Base-by-base conservation (phyloP, 305 asterid species). In the Fraxinus nigra region DNA sequence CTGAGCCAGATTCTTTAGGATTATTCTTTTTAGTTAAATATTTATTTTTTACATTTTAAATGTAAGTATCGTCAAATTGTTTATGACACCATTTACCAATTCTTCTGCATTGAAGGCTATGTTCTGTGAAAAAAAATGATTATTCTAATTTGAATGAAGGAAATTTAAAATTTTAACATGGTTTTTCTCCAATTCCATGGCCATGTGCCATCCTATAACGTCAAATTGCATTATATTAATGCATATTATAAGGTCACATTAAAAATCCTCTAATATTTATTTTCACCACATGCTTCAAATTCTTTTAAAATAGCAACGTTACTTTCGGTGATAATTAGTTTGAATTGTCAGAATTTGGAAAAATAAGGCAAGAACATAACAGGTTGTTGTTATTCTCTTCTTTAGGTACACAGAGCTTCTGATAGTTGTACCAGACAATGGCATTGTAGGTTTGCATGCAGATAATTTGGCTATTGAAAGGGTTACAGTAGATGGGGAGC, bases 381-480 rank as follows among this genome's bases (percentile, higher is more conserved):
- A 72, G 79, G 35, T 30, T 76, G 37, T 38, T 61, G 67, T 54
- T 65, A 40, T 56, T 40, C 76, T 81, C 75, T 78, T 82, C 80
- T 78, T 84, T 92, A 97, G 98, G 90, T 95, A 91, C 86, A 95
- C 98, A 28, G 99, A 94, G 85, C 90, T 97, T 81, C 94, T 92
- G 88, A 88, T 97, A 88, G 91, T 90, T 72, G 87, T 93, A 72
- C 99, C 99, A 4, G 98, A 97, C 51, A 92, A 91, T 81, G 99
- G 98, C 83, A 97, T 97, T 80, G 97, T 95, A 86, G 97, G 97
- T 78, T 91, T 97, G 90, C 98, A 97, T 87, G 98, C 98, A 4
- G 99, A 97, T 87, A 97, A 97, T 88, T 86, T 95, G 96, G 98
- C 85, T 72, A 95, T 97, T 83, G 98, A 97, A 83, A 89, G 89